Evolutionary conservation across 1,284 basidiomycete genomes (phyloP).

Genomic region (Polyporus tsugae): DNA sequence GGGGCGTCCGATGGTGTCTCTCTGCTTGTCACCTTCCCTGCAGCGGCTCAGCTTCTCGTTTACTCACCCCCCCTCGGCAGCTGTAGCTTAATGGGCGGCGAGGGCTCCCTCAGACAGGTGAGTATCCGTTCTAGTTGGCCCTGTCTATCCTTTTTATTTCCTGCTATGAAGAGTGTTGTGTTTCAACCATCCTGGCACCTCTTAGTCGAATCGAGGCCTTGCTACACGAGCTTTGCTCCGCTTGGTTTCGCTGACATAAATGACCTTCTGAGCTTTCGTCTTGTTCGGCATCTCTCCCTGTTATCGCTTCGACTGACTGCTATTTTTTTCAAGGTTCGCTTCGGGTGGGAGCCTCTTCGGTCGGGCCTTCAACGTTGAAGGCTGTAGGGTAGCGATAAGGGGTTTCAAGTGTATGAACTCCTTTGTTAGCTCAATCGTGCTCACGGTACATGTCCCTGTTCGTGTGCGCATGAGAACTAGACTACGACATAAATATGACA

Average conservation of each 20-base stretch:
- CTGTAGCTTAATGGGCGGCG: background rate
- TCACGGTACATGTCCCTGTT: background rate
- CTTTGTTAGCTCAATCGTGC: background rate
- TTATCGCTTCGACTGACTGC: conserved; percentile 14
- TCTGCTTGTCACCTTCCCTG: conserved; percentile 10
- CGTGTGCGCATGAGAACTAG: background rate
- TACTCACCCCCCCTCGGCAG: background rate
- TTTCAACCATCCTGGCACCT: conserved; percentile 84
- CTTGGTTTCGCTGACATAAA: conserved; percentile 78
- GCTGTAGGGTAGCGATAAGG: background rate
- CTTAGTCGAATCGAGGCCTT: conserved; percentile 79
- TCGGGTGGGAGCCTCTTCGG: background rate
- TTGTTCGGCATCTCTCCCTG: conserved; percentile 17
- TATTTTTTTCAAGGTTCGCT: conserved; percentile 5
- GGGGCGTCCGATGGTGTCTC: no score
- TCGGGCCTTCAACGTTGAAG: conserved; percentile 1
- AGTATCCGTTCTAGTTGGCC: background rate
- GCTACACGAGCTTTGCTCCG: conserved; percentile 46
- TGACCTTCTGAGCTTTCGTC: conserved; percentile 71
- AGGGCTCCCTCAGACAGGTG: background rate
- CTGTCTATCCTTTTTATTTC: conserved; percentile 16
- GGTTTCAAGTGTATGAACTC: background rate
- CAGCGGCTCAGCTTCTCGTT: background rate
- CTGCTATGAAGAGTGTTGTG: conserved; percentile 80
- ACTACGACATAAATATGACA: background rate